Evolutionary conservation across 768 basidiomycete genomes (phyloP).

Genomic region (Cyclocybe aegerita): DNA sequence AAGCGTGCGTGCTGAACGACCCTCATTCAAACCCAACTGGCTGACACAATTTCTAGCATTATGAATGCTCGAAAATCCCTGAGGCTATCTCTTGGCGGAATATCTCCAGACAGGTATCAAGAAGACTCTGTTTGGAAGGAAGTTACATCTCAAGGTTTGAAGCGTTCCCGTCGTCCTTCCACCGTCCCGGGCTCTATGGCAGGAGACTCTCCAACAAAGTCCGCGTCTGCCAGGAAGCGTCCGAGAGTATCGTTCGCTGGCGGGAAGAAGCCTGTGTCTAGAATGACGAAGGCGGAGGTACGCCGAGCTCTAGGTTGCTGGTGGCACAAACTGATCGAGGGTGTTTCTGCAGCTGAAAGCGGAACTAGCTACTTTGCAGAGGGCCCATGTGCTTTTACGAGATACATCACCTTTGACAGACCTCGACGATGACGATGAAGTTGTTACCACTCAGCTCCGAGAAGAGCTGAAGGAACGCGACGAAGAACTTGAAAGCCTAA

Average conservation of each 20-base stretch:
- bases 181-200: background rate
- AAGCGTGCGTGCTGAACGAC: conserved; percentile 33
- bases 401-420: conserved; percentile 31
- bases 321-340: background rate
- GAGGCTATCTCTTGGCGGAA: conserved; percentile 18
- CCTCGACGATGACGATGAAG: conserved; percentile 28
- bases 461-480: conserved; percentile 6
- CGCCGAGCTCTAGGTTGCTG: background rate
- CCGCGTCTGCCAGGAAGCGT: conserved; percentile 6
- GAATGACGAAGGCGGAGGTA: conserved; percentile 45
- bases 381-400: conserved; percentile 19
- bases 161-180: conserved; percentile 21
- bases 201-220: conserved; percentile 5
- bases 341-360: conserved; percentile 3
- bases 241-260: conserved; percentile 2
- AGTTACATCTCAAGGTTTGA: conserved; percentile 21
- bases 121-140: conserved; percentile 40
- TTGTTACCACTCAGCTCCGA: background rate
- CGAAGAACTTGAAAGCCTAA: conserved; percentile 7
- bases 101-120: conserved; percentile 22
- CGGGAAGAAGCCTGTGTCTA: conserved; percentile 23
- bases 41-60: conserved; percentile 6
- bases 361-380: background rate
- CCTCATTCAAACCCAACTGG: background rate
- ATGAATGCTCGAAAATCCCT: conserved; percentile 10